phyloP scores from a whole-genome alignment of 225 moss, liverwort and hornwort species.

The Bryum argenteum region DNA sequence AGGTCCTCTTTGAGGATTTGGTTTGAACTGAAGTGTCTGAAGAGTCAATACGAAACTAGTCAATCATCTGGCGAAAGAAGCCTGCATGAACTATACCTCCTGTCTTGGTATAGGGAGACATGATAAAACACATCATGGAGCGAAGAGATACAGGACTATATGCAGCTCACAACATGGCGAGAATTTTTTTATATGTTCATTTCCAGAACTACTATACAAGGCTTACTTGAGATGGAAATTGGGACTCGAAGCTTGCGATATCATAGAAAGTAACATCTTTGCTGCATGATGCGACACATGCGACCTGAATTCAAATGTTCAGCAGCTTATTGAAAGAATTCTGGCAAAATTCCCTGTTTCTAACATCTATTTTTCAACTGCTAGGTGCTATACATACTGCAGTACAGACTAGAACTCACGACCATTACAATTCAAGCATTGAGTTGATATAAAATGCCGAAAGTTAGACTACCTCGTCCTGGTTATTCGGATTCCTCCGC shows the following conservation, averaged over 20 bases:
- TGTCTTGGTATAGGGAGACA: neutral
- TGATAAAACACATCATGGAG: slow-evolving; percentile 7
- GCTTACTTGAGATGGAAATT: slow-evolving; percentile 66
- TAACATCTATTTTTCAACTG: no score
- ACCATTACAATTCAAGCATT: neutral
- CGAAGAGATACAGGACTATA: neutral
- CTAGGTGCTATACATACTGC: slow-evolving; percentile 11
- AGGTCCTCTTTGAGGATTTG: slow-evolving; percentile 41
- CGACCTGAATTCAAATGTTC: slow-evolving; percentile 59
- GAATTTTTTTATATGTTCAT: neutral
- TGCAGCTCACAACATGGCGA: slow-evolving; percentile 19
- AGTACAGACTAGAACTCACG: neutral
- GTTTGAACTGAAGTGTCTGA: slow-evolving; percentile 42
- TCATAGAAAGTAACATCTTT: slow-evolving; percentile 66
- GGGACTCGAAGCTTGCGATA: slow-evolving; percentile 56
- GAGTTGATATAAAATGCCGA: slow-evolving; percentile 1
- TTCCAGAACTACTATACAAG: neutral
- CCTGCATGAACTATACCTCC: slow-evolving; percentile 1
- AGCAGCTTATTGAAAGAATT: slow-evolving; percentile 19
- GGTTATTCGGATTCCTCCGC: slow-evolving; percentile 86
- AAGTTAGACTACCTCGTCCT: slow-evolving; percentile 70
- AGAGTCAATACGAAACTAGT: slow-evolving; percentile 13
- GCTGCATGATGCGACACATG: slow-evolving; percentile 76
- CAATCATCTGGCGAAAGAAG: slow-evolving; percentile 20
- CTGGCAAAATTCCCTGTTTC: neutral